These are phyloP conservation scores for Starmerella khaoyaiensis DNA, from an alignment of 805 yeast species.

Conservation along the genomic window DNA sequence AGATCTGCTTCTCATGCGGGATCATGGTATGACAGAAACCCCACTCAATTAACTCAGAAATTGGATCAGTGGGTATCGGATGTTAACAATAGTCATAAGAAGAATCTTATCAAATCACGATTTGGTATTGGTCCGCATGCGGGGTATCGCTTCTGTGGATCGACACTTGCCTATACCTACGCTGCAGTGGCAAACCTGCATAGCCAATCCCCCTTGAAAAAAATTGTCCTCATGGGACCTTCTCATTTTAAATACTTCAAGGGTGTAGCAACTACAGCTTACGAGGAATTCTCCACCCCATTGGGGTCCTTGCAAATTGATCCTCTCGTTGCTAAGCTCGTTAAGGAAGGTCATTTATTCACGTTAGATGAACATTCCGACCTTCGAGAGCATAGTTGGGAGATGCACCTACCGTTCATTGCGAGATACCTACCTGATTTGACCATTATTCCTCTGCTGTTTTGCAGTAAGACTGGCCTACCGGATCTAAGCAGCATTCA, in stretches of 20 bases:
- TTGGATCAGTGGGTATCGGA: conserved; percentile 35
- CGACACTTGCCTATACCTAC: conserved; percentile 64
- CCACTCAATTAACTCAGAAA: conserved; percentile 36
- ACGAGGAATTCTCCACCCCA: conserved; percentile 62
- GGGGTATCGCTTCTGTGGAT: conserved; percentile 75
- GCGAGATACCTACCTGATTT: conserved; percentile 30
- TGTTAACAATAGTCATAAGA: not conserved
- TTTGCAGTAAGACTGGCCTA: conserved; percentile 33
- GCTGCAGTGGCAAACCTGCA: conserved; percentile 39
- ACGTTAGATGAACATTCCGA: conserved; percentile 39
- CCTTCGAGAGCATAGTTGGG: conserved; percentile 81
- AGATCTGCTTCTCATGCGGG: conserved; percentile 82
- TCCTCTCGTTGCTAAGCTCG: conserved; percentile 23
- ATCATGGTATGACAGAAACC: conserved; percentile 60
- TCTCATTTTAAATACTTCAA: conserved; percentile 78
- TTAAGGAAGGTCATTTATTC: conserved; percentile 7
- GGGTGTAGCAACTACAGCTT: conserved; percentile 44
- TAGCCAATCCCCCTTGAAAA: conserved; percentile 31
- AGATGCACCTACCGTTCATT: conserved; percentile 81
- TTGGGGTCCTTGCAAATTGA: conserved; percentile 66
- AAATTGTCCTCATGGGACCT: conserved; percentile 80
- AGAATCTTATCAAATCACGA: conserved; percentile 4
- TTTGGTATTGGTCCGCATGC: conserved; percentile 72
- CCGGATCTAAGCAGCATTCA: not conserved
- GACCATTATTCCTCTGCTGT: conserved; percentile 61